A percentile compares a stretch with the other conserved stretches of the same genome.
Conservation (phyloP, 768 basidiomycete genomes). For the Collybia nuda region DNA sequence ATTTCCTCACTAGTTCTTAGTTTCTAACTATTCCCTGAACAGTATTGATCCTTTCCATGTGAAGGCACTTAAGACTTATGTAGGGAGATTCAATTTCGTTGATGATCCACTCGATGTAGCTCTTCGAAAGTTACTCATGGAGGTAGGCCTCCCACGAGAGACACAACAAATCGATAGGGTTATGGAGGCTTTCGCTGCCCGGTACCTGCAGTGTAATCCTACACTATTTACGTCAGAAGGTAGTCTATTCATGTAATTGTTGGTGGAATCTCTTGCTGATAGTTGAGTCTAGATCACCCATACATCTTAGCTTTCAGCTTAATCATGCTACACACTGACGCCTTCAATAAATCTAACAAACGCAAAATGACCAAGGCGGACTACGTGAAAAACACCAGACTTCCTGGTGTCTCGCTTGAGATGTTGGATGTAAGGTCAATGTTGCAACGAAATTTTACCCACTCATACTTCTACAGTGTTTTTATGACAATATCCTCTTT, state of each 20-base stretch:
- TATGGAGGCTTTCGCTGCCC: conserved; percentile 89
- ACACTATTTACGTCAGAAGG: conserved; percentile 77
- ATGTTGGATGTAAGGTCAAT: conserved; percentile 74
- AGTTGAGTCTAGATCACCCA: conserved; percentile 67
- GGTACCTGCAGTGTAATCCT: conserved; percentile 84
- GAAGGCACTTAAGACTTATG: conserved; percentile 67
- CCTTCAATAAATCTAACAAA: conserved; percentile 97
- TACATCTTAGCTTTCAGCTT: conserved; percentile 97
- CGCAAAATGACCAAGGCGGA: conserved; percentile 96
- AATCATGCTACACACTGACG: conserved; percentile 98
- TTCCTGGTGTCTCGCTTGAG: conserved; percentile 81
- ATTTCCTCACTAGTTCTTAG: neutral
- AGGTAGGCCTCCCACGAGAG: conserved; percentile 88
- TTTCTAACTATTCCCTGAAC: conserved; percentile 5
- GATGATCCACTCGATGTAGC: conserved; percentile 89
- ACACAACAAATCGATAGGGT: conserved; percentile 99
- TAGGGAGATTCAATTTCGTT: conserved; percentile 75
- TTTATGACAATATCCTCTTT: conserved; percentile 95
- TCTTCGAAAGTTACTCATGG: conserved; percentile 85
- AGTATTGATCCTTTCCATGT: conserved; percentile 75
- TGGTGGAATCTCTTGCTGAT: conserved; percentile 1
- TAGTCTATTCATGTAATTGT: conserved; percentile 26
- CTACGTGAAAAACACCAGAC: conserved; percentile 88
- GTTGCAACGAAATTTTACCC: neutral
- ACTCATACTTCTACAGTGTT: conserved; percentile 55